A percentile compares a stretch with the other conserved stretches of the same genome.
phyloP scores from a whole-genome alignment of 495 filamentous ascomycete genomes.

The Beverwykella pulmonaria region DNA sequence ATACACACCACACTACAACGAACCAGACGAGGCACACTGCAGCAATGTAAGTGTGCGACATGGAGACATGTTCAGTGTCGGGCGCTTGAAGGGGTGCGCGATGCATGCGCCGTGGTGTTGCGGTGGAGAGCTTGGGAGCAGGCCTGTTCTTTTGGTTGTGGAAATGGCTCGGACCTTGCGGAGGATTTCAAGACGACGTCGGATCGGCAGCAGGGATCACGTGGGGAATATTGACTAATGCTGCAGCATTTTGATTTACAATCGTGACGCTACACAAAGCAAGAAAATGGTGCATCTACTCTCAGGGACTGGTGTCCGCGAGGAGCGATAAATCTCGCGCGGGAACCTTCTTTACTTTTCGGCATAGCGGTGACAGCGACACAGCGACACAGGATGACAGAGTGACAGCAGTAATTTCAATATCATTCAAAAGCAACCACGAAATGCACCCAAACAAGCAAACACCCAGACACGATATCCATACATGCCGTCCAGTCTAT shows the following conservation, averaged over 20 bases:
- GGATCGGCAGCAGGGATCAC: neutral
- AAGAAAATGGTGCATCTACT: neutral
- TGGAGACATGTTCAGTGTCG: conserved; percentile 25
- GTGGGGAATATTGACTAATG: neutral
- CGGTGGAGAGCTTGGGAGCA: neutral
- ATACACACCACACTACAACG: conserved; percentile 56
- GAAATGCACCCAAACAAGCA: neutral
- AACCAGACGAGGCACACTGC: conserved; percentile 61
- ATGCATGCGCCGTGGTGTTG: conserved; percentile 30
- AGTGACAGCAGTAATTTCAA: no score
- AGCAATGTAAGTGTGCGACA: conserved; percentile 13
- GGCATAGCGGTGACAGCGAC: neutral
- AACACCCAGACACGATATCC: neutral
- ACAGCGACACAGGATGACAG: neutral
- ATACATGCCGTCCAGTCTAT: neutral
- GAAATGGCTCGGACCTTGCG: neutral
- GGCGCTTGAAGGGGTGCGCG: neutral
- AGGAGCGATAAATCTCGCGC: neutral
- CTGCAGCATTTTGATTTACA: neutral
- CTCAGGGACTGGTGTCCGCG: neutral
- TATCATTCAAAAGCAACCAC: neutral
- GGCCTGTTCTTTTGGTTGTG: neutral
- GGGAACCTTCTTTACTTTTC: neutral
- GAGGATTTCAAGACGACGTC: neutral
- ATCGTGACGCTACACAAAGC: neutral